A percentile compares a stretch with the other conserved stretches of the same genome.
These are phyloP conservation scores for Suhomyces faveliae DNA, from an alignment of 805 yeast species.

Conservation along the genomic window DNA sequence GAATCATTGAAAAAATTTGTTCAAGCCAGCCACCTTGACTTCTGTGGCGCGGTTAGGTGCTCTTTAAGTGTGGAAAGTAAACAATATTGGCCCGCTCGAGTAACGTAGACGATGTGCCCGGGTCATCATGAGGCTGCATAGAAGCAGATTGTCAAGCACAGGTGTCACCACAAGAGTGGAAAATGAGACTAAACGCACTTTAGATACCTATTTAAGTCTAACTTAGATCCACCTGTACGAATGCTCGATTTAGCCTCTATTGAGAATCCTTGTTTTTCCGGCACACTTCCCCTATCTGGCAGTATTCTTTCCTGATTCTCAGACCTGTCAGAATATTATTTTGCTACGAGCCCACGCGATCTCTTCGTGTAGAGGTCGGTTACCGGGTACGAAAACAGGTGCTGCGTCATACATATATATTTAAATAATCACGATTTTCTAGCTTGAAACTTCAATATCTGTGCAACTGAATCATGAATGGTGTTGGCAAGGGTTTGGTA, in stretches of 20 bases:
- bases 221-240: neutral
- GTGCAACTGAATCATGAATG: constrained; percentile 21
- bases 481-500: constrained; percentile 16
- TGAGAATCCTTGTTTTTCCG: neutral
- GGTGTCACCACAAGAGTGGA: neutral
- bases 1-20: constrained; percentile 1
- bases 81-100: neutral
- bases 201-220: neutral
- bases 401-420: neutral
- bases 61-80: neutral
- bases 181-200: neutral
- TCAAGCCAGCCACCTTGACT: constrained; percentile 4
- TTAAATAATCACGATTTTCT: neutral
- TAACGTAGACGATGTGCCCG: neutral
- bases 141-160: neutral
- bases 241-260: neutral
- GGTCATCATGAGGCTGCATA: constrained; percentile 1
- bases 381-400: neutral
- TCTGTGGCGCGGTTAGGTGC: constrained; percentile 1
- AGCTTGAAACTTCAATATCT: constrained; percentile 12
- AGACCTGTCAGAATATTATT: neutral
- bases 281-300: neutral
- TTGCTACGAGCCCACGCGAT: neutral
- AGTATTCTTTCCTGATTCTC: neutral
- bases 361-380: neutral